Conservation (phyloP, 1,284 basidiomycete genomes). For the Volvariella surrecta region DNA sequence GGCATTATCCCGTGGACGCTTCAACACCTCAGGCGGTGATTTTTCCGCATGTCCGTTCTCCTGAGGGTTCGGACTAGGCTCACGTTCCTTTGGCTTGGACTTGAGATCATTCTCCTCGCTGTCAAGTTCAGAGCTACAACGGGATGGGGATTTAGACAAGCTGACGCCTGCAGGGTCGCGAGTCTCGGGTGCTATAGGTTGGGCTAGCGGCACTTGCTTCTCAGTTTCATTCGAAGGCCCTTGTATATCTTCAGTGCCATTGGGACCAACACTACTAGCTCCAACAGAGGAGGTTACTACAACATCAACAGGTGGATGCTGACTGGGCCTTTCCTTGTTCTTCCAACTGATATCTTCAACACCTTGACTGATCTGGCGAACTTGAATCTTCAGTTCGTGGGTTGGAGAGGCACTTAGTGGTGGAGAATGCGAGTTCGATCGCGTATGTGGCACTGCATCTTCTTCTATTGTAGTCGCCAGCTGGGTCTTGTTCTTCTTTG, state of each 20-base stretch:
- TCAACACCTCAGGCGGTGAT: slow-evolving; percentile 27
- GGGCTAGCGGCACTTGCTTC: too few relatives aligned
- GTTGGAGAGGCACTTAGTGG: slow-evolving; percentile 52
- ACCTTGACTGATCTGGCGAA: slow-evolving; percentile 67
- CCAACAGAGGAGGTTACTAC: too few relatives aligned
- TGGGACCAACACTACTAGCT: too few relatives aligned
- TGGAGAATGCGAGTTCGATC: slow-evolving; percentile 34
- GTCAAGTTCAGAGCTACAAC: slow-evolving; percentile 26
- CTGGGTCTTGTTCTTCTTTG: slow-evolving; percentile 64
- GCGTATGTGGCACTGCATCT: slow-evolving; percentile 32
- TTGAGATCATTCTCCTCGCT: slow-evolving; percentile 52
- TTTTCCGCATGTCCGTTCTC: slow-evolving; percentile 19
- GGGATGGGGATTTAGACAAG: slow-evolving; percentile 5
- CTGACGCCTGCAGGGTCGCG: too few relatives aligned
- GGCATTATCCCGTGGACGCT: slow-evolving; percentile 45
- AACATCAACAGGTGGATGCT: not conserved
- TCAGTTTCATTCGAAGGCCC: too few relatives aligned
- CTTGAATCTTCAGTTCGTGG: slow-evolving; percentile 64
- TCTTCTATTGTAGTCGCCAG: slow-evolving; percentile 60
- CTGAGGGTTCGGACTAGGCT: slow-evolving; percentile 47
- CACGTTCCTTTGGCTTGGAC: slow-evolving; percentile 52
- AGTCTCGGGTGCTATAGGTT: too few relatives aligned
- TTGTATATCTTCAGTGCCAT: too few relatives aligned
- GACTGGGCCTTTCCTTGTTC: slow-evolving; percentile 18
- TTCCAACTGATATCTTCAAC: slow-evolving; percentile 70